Percentiles rank a stretch among this genome's conserved stretches.
phyloP scores from a whole-genome alignment of 2,329 filamentous ascomycete species.

The Diaporthe eres region DNA sequence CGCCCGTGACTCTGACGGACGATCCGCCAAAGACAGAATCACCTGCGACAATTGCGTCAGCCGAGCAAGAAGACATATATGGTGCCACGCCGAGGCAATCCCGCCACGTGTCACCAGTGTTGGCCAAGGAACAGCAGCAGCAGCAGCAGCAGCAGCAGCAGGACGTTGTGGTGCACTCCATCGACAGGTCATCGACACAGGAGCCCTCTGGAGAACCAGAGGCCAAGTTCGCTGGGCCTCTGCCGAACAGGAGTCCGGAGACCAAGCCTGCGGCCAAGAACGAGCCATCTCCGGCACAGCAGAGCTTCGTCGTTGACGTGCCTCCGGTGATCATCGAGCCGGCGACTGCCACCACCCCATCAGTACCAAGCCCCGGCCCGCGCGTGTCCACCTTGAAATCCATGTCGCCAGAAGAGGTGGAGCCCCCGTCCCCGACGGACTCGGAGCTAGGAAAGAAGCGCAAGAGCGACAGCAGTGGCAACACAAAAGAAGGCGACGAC shows the following conservation, averaged over 20 bases:
- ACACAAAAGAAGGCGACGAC: constrained; percentile 2
- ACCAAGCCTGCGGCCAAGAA: constrained; percentile 29
- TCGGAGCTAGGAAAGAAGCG: constrained; percentile 53
- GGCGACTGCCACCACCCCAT: constrained; percentile 30
- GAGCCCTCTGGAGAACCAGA: constrained; percentile 35
- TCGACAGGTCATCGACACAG: constrained; percentile 21
- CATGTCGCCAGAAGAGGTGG: neutral
- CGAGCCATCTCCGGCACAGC: constrained; percentile 37
- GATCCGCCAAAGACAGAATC: constrained; percentile 37
- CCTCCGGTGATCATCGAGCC: constrained; percentile 32
- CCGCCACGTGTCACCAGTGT: constrained; percentile 19
- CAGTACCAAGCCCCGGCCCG: constrained; percentile 38
- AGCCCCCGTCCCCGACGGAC: constrained; percentile 17
- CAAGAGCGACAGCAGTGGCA: constrained; percentile 27
- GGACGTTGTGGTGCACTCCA: constrained; percentile 11
- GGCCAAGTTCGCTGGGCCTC: constrained; percentile 39
- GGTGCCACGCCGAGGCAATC: constrained; percentile 49
- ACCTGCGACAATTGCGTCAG: constrained; percentile 39
- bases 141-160: constrained; percentile 41
- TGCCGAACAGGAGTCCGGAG: constrained; percentile 33
- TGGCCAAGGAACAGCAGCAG: neutral
- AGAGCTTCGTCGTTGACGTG: constrained; percentile 30
- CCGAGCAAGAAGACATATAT: constrained; percentile 53
- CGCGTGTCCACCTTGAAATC: constrained; percentile 36
- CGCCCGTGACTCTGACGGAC: constrained; percentile 41